Base-by-base conservation (phyloP, 495 filamentous ascomycete genomes). In the Aspergillus sparsus region DNA sequence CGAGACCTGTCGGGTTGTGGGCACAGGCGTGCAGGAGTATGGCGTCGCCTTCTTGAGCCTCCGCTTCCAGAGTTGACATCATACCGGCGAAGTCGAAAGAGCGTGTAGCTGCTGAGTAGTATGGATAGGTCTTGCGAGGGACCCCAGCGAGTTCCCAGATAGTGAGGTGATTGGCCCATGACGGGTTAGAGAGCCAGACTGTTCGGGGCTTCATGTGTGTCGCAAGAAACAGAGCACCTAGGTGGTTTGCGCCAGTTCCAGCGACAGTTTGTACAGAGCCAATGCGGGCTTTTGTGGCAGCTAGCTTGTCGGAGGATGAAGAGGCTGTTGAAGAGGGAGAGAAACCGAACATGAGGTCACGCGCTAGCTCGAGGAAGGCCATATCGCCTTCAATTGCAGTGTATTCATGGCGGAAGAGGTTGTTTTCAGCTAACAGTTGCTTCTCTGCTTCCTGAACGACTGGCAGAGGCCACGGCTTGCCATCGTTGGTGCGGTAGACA, bases 201-300 rank as follows among this genome's bases (percentile, higher is more conserved):
- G 62, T 70, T 52, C 69, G 68, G 16, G 76, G 77, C 58, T 77
- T 79, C 72, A 77, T 73, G 66, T 77, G 74, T 45, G 68, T 64
- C 53, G 87, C 80, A 54, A 97, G 86, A 81, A 97, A 97, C 59
- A 92, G 82, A 58, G 88, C 90, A 55, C 93, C 93, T 6, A 96
- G 76, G 66, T 97, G 93, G 54, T 95, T 87, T 41, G 93, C 91
- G 59, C 93, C 93, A 39, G 93, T 97, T 60, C 93, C 93, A 54
- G 93, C 95, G 75, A 97, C 90, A 62, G 92, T 91, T 72, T 93
- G 90, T 18, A 80, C 76, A 31, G 74, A 72, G 36, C 71, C 68
- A 58, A 78, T 75, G 50, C 76, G 73, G 46, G 66, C 69, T 62
- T 77, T 76, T 41, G 65, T 67, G 37, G 60, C 53, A 34, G 66